phyloP scores from a whole-genome alignment of 495 filamentous ascomycete species.

The Penicillium odoratum region DNA sequence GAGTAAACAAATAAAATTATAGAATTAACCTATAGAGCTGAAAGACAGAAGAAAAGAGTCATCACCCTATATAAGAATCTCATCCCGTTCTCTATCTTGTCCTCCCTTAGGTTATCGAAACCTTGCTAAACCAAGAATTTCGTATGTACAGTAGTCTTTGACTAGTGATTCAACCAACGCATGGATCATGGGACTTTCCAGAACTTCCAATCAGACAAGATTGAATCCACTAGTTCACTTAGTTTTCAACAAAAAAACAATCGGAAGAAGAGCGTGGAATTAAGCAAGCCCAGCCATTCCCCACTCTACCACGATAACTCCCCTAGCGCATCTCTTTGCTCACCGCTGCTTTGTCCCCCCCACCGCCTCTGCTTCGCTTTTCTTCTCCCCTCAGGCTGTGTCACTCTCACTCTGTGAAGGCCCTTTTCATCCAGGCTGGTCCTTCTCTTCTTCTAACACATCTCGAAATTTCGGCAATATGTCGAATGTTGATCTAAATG shows the following conservation, averaged over 20 bases:
- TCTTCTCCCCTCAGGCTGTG: slow-evolving; percentile 24
- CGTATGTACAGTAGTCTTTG: background rate
- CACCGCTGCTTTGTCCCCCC: slow-evolving; percentile 53
- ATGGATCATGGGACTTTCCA: background rate
- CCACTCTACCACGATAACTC: slow-evolving; percentile 23
- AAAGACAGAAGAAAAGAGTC: background rate
- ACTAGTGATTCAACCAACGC: slow-evolving; percentile 2
- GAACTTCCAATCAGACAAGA: background rate
- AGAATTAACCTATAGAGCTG: background rate
- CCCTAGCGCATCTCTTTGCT: slow-evolving; percentile 43
- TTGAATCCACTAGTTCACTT: background rate
- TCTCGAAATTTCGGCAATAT: slow-evolving; percentile 27
- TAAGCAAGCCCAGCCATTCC: slow-evolving; percentile 2
- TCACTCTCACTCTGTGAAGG: slow-evolving; percentile 29
- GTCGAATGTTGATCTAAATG: slow-evolving; percentile 47
- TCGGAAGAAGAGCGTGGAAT: slow-evolving; percentile 13
- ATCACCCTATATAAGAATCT: slow-evolving; percentile 1
- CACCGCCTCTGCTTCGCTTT: slow-evolving; percentile 36
- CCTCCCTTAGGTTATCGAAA: background rate
- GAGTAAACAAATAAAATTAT: background rate
- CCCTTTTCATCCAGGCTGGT: slow-evolving; percentile 31
- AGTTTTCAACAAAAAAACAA: background rate
- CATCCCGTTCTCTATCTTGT: background rate
- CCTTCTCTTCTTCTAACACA: slow-evolving; percentile 13
- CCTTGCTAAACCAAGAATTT: no score